A percentile compares a stretch with the other conserved stretches of the same genome.
phyloP scores from a whole-genome alignment of 2,329 filamentous ascomycete species.

The Alternaria viburni region DNA sequence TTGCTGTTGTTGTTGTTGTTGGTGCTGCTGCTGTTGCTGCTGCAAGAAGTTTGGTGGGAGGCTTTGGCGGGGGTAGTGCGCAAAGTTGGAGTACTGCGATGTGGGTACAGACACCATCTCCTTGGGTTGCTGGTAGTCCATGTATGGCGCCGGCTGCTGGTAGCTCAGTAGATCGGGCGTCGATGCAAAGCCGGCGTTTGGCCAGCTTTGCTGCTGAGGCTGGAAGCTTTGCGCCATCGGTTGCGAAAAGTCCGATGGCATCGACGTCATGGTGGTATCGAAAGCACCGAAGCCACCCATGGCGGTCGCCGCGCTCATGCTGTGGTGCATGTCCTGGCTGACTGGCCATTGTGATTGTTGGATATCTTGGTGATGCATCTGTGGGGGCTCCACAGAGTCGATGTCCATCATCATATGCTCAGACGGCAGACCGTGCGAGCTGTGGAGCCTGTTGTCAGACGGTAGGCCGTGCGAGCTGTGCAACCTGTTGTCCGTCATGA shows the following conservation, averaged over 20 bases:
- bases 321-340: slow-evolving; percentile 39
- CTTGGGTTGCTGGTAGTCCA: slow-evolving; percentile 39
- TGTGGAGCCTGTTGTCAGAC: slow-evolving; percentile 34
- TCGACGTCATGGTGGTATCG: slow-evolving; percentile 36
- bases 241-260: slow-evolving; percentile 41
- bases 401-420: slow-evolving; percentile 46
- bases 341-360: slow-evolving; percentile 44
- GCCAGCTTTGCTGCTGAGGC: slow-evolving; percentile 37
- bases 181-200: slow-evolving; percentile 44
- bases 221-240: slow-evolving; percentile 42
- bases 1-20: slow-evolving; percentile 9
- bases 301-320: slow-evolving; percentile 33
- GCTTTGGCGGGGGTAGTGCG: slow-evolving; percentile 44
- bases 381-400: slow-evolving; percentile 41
- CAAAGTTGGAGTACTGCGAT: slow-evolving; percentile 43
- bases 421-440: slow-evolving; percentile 38
- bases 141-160: slow-evolving; percentile 38
- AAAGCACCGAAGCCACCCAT: slow-evolving; percentile 41
- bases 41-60: slow-evolving; percentile 44
- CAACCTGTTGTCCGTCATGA: slow-evolving; percentile 32
- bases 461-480: slow-evolving; percentile 41
- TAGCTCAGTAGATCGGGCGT: slow-evolving; percentile 44
- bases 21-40: slow-evolving; percentile 22
- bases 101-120: slow-evolving; percentile 43
- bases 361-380: slow-evolving; percentile 39